These are phyloP conservation scores for Puccinia triticina DNA, from an alignment of 1,284 basidiomycete genomes.

Conservation along the genomic window DNA sequence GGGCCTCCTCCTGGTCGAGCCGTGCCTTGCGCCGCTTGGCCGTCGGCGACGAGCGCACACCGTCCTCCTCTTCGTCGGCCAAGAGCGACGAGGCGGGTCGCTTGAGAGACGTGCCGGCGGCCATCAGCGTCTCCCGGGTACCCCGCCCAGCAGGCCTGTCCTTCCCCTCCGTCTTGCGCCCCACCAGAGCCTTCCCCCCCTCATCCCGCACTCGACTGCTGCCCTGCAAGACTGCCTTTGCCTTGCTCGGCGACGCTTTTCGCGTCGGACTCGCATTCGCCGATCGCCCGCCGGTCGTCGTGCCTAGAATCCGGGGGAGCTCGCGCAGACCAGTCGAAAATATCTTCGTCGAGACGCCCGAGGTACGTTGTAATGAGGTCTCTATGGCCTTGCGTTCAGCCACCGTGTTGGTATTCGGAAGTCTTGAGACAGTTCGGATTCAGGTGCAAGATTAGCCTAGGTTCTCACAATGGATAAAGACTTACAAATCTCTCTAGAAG, in stretches of 20 bases:
- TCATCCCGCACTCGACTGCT: no score
- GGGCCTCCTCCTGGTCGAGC: background rate
- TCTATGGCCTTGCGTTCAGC: constrained; percentile 21
- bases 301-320: background rate
- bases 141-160: no score
- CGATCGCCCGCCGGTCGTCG: background rate
- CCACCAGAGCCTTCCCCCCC: no score
- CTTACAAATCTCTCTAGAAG: no score
- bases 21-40: background rate
- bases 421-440: background rate
- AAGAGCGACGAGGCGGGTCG: no score
- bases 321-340: constrained; percentile 33
- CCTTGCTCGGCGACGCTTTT: no score
- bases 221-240: no score
- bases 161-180: no score
- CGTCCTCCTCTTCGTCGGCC: no score
- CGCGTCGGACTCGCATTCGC: background rate
- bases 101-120: no score
- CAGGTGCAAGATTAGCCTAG: no score
- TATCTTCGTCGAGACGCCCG: constrained; percentile 9
- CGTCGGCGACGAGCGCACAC: background rate
- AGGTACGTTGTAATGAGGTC: constrained; percentile 45
- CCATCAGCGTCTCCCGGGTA: no score
- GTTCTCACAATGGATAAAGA: background rate
- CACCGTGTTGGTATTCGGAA: background rate